Conservation (phyloP, 805 yeast genomes). For the Myxozyma kluyveri region DNA sequence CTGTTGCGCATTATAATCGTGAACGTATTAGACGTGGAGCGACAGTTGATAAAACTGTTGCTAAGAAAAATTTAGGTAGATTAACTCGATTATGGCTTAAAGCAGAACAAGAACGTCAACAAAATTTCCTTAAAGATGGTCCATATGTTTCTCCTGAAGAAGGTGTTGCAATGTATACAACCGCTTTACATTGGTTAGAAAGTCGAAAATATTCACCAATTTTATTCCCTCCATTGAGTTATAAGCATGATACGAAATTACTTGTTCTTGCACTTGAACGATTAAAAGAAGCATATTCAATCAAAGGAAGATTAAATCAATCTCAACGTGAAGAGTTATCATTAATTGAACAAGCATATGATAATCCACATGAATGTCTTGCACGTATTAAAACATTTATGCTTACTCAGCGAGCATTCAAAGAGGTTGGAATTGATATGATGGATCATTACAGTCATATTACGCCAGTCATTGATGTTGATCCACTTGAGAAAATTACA, state of each 20-base stretch:
- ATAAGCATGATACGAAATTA: constrained; percentile 89
- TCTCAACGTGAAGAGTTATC: constrained; percentile 90
- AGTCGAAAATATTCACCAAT: constrained; percentile 78
- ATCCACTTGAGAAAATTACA: constrained; percentile 90
- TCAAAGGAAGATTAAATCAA: constrained; percentile 75
- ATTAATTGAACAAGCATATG: constrained; percentile 92
- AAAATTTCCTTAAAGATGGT: constrained; percentile 73
- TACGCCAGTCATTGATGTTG: constrained; percentile 81
- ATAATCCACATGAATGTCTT: constrained; percentile 90
- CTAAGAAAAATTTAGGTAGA: constrained; percentile 88
- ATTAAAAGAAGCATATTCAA: constrained; percentile 73
- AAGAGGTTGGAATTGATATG: constrained; percentile 83
- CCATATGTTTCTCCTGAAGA: constrained; percentile 83
- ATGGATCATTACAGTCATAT: constrained; percentile 84
- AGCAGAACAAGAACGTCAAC: constrained; percentile 86
- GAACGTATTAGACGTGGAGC: constrained; percentile 87
- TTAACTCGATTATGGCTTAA: constrained; percentile 89
- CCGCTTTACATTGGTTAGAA: constrained; percentile 90
- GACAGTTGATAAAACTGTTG: constrained; percentile 90
- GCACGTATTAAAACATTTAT: constrained; percentile 78
- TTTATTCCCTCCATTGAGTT: constrained; percentile 88
- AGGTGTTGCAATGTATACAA: constrained; percentile 80
- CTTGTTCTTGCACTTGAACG: constrained; percentile 85
- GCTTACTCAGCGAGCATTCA: constrained; percentile 85
- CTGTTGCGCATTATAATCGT: constrained; percentile 88